Conservation (phyloP, 2,329 filamentous ascomycete genomes). For the Neocucurbitaria cava region DNA sequence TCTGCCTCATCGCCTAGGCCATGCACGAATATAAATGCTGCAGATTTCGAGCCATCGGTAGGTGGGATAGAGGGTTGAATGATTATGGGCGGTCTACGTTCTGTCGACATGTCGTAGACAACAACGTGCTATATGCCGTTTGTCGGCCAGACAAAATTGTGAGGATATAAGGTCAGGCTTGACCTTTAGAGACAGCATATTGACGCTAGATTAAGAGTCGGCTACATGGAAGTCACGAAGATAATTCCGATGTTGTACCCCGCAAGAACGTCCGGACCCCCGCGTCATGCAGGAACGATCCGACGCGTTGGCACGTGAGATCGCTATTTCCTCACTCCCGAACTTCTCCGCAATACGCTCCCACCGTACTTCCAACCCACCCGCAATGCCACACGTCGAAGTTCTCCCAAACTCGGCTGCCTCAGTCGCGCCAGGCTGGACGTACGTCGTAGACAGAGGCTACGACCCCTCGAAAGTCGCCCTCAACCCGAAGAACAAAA, state of each 20-base stretch:
- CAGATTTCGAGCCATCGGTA: constrained; percentile 46
- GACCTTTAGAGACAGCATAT: not conserved
- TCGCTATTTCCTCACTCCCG: constrained; percentile 13
- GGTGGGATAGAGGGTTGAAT: constrained; percentile 45
- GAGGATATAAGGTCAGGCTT: no score
- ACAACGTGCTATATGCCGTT: no score
- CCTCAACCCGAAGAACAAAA: constrained; percentile 63
- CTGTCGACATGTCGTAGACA: not conserved
- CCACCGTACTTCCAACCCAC: constrained; percentile 52
- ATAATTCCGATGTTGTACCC: constrained; percentile 17
- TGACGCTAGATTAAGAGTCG: not conserved
- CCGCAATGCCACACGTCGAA: constrained; percentile 81
- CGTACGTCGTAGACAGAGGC: constrained; percentile 81
- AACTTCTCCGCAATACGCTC: constrained; percentile 9
- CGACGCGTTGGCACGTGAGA: constrained; percentile 20
- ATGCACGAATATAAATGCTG: constrained; percentile 57
- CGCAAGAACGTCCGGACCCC: constrained; percentile 10
- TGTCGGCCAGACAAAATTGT: no score
- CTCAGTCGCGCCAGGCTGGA: constrained; percentile 82
- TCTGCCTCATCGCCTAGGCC: constrained; percentile 57
- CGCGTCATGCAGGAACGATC: constrained; percentile 9
- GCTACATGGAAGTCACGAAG: not conserved
- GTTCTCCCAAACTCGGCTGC: constrained; percentile 75
- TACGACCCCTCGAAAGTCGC: constrained; percentile 63
- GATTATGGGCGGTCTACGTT: constrained; percentile 43